A percentile compares a stretch with the other conserved stretches of the same genome.
phyloP scores from a whole-genome alignment of 768 basidiomycete genomes.

The Lactarius akahatsu region DNA sequence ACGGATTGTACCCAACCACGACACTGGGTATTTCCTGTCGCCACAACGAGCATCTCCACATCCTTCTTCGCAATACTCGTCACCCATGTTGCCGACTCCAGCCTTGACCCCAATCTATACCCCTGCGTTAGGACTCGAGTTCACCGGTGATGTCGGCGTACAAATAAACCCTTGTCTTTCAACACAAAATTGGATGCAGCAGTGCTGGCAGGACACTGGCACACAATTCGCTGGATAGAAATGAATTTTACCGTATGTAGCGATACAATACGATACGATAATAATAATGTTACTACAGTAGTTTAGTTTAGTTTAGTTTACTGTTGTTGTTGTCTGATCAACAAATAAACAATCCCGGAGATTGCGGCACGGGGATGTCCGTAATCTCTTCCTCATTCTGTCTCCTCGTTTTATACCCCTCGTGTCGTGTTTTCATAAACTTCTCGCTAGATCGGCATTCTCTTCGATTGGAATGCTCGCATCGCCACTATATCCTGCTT shows the following conservation, averaged over 20 bases:
- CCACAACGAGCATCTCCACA: conserved; percentile 1
- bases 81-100: conserved; percentile 3
- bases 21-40: conserved; percentile 1
- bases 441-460: conserved; percentile 4
- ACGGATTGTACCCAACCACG: not conserved
- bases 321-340: conserved; percentile 5
- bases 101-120: conserved; percentile 8
- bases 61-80: conserved; percentile 19
- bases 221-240: conserved; percentile 3
- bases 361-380: conserved; percentile 8
- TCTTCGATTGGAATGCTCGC: conserved; percentile 55
- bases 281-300: too few species aligned
- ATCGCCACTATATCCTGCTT: conserved; percentile 55
- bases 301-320: not conserved
- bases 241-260: conserved; percentile 1
- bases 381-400: not conserved
- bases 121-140: conserved; percentile 3
- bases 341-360: conserved; percentile 12
- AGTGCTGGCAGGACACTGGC: conserved; percentile 14
- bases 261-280: conserved; percentile 3
- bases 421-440: not conserved
- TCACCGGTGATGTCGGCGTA: not conserved
- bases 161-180: not conserved
- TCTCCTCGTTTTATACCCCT: not conserved
- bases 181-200: conserved; percentile 7